Percentiles rank a stretch among this genome's conserved stretches.
These are phyloP conservation scores for Colletotrichum sp. DNA, from an alignment of 2,329 filamentous ascomycete species.

Conservation along the genomic window DNA sequence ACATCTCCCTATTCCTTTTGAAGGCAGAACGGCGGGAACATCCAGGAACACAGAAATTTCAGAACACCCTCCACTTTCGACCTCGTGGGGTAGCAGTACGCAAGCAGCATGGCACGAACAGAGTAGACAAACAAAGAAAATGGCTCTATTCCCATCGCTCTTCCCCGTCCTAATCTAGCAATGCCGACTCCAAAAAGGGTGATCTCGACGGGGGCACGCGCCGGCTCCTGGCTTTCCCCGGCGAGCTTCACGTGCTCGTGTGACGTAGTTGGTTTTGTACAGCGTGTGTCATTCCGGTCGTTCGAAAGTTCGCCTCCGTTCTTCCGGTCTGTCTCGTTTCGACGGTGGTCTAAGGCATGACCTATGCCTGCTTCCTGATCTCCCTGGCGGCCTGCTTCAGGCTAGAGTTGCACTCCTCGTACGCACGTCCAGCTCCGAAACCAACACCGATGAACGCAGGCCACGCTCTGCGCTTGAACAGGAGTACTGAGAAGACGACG, in stretches of 20 bases:
- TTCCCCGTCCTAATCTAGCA: slow-evolving; percentile 11
- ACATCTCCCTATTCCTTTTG: background rate
- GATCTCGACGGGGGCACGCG: background rate
- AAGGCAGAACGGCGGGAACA: background rate
- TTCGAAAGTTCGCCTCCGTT: slow-evolving; percentile 22
- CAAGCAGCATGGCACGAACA: background rate
- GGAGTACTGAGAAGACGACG: slow-evolving; percentile 95
- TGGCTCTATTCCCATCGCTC: slow-evolving; percentile 22
- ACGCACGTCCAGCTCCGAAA: slow-evolving; percentile 94
- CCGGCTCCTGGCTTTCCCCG: slow-evolving; percentile 9
- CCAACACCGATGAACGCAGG: slow-evolving; percentile 94
- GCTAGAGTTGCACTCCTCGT: slow-evolving; percentile 95
- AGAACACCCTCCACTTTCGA: background rate
- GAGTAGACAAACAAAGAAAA: slow-evolving; percentile 18
- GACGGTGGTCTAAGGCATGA: background rate
- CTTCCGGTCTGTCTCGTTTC: slow-evolving; percentile 14
- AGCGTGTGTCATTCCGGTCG: slow-evolving; percentile 24
- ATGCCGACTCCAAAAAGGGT: slow-evolving; percentile 7
- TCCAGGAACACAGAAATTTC: background rate
- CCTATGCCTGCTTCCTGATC: slow-evolving; percentile 56
- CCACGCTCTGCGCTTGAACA: slow-evolving; percentile 98
- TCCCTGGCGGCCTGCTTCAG: slow-evolving; percentile 66
- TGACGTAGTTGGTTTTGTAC: slow-evolving; percentile 31
- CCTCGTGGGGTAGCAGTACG: background rate
- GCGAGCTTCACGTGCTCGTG: slow-evolving; percentile 14